Conservation (phyloP, 164 flowering plant species). For the Litsea cubeba region DNA sequence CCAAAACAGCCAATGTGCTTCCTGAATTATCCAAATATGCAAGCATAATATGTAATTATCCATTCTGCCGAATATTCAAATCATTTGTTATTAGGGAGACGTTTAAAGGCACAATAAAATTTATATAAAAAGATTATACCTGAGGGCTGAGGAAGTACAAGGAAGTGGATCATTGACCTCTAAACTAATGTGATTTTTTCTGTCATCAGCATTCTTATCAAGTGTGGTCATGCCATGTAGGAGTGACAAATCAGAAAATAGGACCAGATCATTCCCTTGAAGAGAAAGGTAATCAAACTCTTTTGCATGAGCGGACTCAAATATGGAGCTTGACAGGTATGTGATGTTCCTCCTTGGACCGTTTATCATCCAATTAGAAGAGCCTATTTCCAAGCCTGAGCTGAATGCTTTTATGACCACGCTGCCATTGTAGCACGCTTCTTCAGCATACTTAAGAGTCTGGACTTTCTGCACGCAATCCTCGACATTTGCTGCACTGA, state of each 20-base stretch:
- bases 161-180: background rate
- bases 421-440: slow-evolving; percentile 67
- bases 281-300: slow-evolving; percentile 61
- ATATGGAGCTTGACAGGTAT: slow-evolving; percentile 59
- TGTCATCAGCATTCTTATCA: slow-evolving; percentile 5
- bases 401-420: slow-evolving; percentile 65
- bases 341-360: slow-evolving; percentile 45
- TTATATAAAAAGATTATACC: slow-evolving; percentile 10
- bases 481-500: slow-evolving; percentile 83
- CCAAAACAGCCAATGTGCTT: background rate
- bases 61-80: background rate
- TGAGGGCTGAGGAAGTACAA: slow-evolving; percentile 4
- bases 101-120: background rate
- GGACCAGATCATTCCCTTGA: slow-evolving; percentile 51
- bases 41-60: background rate
- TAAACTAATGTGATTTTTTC: background rate
- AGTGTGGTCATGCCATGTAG: slow-evolving; percentile 11
- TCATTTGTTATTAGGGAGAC: background rate
- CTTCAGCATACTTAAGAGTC: slow-evolving; percentile 73
- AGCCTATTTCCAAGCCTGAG: slow-evolving; percentile 87
- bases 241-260: slow-evolving; percentile 71
- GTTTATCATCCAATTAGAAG: slow-evolving; percentile 74
- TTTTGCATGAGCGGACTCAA: slow-evolving; percentile 58
- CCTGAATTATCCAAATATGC: background rate
- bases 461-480: slow-evolving; percentile 60